phyloP scores from a whole-genome alignment of 495 filamentous ascomycete genomes.

The Penicillium fimorum region DNA sequence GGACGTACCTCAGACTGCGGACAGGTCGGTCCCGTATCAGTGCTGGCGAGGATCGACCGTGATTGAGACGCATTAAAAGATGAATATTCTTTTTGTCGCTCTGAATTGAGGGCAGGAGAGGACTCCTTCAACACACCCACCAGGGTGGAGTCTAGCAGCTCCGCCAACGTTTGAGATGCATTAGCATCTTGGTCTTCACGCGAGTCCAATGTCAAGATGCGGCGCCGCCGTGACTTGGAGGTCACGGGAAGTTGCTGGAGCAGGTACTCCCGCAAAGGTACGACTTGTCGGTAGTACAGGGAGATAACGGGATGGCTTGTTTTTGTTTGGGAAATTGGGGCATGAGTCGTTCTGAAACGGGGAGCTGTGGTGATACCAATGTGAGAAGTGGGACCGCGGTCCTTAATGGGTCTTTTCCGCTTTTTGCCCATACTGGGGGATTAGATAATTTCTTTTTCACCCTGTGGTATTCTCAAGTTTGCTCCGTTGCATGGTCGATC shows the following conservation, averaged over 20 bases:
- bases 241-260: constrained; percentile 49
- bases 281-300: constrained; percentile 67
- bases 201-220: constrained; percentile 38
- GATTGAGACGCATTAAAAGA: constrained; percentile 62
- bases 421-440: constrained; percentile 41
- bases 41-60: constrained; percentile 33
- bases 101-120: constrained; percentile 34
- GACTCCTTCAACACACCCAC: constrained; percentile 52
- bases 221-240: constrained; percentile 52
- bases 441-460: not conserved
- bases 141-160: constrained; percentile 65
- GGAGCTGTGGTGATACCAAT: constrained; percentile 19
- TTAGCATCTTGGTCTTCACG: constrained; percentile 3
- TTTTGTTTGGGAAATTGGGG: constrained; percentile 13
- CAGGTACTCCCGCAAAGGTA: constrained; percentile 72
- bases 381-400: constrained; percentile 24
- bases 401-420: constrained; percentile 42
- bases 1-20: constrained; percentile 61
- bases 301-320: constrained; percentile 64
- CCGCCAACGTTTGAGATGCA: constrained; percentile 34
- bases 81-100: constrained; percentile 56
- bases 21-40: constrained; percentile 39
- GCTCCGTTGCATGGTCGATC: not conserved
- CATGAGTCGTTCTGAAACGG: constrained; percentile 19
- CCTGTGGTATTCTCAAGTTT: not conserved